Evolutionary conservation across 805 yeast genomes (phyloP), one percentile per base, ranked within the genome.

Genomic region (Komagataella mondaviorum): DNA sequence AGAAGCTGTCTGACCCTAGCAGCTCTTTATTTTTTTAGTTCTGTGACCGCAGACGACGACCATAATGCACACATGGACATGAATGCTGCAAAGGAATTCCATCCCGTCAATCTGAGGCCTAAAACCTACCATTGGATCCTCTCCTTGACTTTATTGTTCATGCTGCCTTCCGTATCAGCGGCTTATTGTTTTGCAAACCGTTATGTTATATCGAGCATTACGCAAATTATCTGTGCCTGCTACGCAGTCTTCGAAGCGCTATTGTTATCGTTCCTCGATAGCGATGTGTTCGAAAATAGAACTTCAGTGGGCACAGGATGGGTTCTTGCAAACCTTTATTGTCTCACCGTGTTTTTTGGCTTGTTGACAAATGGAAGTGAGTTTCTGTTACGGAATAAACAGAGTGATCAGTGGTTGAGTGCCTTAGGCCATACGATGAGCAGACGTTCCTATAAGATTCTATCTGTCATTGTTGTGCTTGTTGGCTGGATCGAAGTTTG

Each of bases 401-500:
- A 59, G 65, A 6, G 55, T 54, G 64, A 71, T 45, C 60, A 67
- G 55, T 59, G 73, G 63, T 51, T 68, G 22, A 55, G 69, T 1
- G 60, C 57, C n/a, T 55, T 71, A 3, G 75, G 77, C 8, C 66
- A 70, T 44, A 66, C 67, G 10, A 56, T 62, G 23, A 62, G 69
- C 44, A 59, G 54, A 1, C 45, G 60, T 6, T 49, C 64, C 2
- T 76, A 83, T 62, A 75, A 77, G 55, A 58, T 66, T 0, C 58
- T 77, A 1, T 73, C 87, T 3, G 63, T 78, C 6, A 23, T 76
- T 17, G 59, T 70, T 3, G 75, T 73, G 0, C 52, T 81, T 10
- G 71, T 79, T 6, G 93, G 95, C 6, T 88, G 95, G 85, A 83
- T 89, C 7, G 81, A 87, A 56, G 76, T 78, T 36, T 81, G 89